Conservation (phyloP, 2,329 filamentous ascomycete species). For the Stagonosporopsis cucurbitacearum region DNA sequence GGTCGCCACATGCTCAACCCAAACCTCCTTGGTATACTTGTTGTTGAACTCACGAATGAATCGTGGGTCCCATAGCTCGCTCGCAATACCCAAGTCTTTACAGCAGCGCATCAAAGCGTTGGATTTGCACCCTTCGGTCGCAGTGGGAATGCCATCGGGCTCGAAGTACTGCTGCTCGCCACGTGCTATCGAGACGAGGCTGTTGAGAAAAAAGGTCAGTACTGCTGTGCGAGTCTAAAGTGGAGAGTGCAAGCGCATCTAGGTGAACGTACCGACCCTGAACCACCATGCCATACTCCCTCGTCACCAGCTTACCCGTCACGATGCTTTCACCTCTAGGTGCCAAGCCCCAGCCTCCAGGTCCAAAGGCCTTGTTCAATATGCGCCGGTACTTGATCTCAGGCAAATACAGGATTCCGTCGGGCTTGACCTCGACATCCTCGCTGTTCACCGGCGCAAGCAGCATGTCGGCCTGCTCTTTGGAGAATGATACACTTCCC, state of each 20-base stretch:
- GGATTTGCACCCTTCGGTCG: slow-evolving; percentile 95
- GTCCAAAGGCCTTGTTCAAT: slow-evolving; percentile 88
- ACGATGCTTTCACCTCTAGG: slow-evolving; percentile 86
- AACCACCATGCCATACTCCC: slow-evolving; percentile 91
- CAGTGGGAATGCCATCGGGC: slow-evolving; percentile 87
- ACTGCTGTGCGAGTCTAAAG: background rate
- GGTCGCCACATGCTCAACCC: slow-evolving; percentile 84
- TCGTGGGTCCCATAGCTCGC: slow-evolving; percentile 93
- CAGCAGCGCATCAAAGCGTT: slow-evolving; percentile 98
- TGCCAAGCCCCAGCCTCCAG: slow-evolving; percentile 93
- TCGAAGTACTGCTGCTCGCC: slow-evolving; percentile 95
- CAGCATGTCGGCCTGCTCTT: slow-evolving; percentile 72
- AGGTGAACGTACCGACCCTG: slow-evolving; percentile 75
- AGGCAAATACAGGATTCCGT: slow-evolving; percentile 93
- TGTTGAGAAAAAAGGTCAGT: slow-evolving; percentile 49
- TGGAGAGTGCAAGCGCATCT: background rate
- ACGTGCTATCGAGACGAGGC: slow-evolving; percentile 88
- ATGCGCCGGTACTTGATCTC: slow-evolving; percentile 98
- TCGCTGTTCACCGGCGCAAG: slow-evolving; percentile 69
- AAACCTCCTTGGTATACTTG: slow-evolving; percentile 76
- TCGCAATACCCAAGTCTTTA: slow-evolving; percentile 94
- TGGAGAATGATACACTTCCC: slow-evolving; percentile 71
- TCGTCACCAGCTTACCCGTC: slow-evolving; percentile 78
- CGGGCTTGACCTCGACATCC: slow-evolving; percentile 96
- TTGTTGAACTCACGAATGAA: slow-evolving; percentile 86